phyloP scores from a whole-genome alignment of 2,329 filamentous ascomycete genomes.

The Orbilia brochopaga region DNA sequence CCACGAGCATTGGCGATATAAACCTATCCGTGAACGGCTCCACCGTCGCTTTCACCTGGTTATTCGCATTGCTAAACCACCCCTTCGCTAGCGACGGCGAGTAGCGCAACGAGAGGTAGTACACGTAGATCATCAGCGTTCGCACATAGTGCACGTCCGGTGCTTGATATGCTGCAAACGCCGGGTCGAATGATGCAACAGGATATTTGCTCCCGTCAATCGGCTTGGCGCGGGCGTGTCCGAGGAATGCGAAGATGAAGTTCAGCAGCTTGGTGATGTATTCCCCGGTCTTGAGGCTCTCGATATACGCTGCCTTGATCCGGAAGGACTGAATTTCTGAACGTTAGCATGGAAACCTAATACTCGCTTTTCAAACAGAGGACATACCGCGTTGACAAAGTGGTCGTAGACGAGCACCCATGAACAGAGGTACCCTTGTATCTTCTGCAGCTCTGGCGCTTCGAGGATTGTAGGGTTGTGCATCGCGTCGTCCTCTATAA shows the following conservation, averaged over 20 bases:
- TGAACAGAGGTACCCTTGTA: slow-evolving; percentile 82
- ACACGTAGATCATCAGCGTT: slow-evolving; percentile 69
- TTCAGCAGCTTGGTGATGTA: slow-evolving; percentile 73
- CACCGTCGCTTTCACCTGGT: slow-evolving; percentile 78
- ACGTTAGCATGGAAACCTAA: neutral
- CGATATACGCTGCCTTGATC: slow-evolving; percentile 79
- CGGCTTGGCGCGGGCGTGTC: slow-evolving; percentile 74
- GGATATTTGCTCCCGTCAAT: slow-evolving; percentile 75
- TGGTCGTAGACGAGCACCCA: slow-evolving; percentile 92
- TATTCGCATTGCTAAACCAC: slow-evolving; percentile 83
- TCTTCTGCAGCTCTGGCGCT: slow-evolving; percentile 68
- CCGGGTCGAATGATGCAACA: slow-evolving; percentile 68
- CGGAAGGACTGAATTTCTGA: slow-evolving; percentile 68
- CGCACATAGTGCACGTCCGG: slow-evolving; percentile 82
- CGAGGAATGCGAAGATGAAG: slow-evolving; percentile 83
- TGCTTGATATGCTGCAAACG: slow-evolving; percentile 53
- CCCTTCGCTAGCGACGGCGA: slow-evolving; percentile 77
- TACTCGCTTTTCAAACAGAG: slow-evolving; percentile 52
- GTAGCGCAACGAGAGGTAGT: slow-evolving; percentile 79
- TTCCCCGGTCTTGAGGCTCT: slow-evolving; percentile 76
- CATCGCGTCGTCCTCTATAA: slow-evolving; percentile 15
- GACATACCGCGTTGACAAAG: slow-evolving; percentile 69
- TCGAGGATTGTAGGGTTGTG: slow-evolving; percentile 72
- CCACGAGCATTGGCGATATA: slow-evolving; percentile 75
- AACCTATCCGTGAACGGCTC: slow-evolving; percentile 84